phyloP scores from a whole-genome alignment of 2,329 filamentous ascomycete species.

The Pestalotiopsis sp. region DNA sequence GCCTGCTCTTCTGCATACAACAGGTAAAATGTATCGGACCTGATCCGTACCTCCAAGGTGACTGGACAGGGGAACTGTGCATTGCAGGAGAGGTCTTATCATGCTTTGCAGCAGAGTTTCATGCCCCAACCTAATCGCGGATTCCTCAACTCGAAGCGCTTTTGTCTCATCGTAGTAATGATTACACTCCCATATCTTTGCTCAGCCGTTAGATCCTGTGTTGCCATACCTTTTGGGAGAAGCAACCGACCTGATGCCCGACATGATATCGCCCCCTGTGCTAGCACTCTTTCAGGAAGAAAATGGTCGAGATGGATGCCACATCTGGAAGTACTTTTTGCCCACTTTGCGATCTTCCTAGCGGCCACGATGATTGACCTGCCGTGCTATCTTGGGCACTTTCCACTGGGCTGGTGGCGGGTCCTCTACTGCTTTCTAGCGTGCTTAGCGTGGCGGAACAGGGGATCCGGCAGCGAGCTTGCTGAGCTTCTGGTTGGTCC shows the following conservation, averaged over 20 bases:
- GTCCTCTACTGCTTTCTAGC: not conserved
- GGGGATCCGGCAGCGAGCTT: not conserved
- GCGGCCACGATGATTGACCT: not conserved
- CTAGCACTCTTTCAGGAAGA: not conserved
- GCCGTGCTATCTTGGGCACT: not conserved
- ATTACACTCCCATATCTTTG: not conserved
- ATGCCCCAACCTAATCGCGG: not conserved
- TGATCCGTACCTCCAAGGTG: not conserved
- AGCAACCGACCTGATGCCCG: not conserved
- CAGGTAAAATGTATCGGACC: not conserved
- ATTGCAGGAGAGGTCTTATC: not conserved
- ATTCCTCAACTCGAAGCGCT: not conserved
- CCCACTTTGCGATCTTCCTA: not conserved
- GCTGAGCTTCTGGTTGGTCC: not conserved
- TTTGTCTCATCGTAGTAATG: not conserved
- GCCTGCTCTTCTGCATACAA: not conserved
- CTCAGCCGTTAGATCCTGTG: not conserved
- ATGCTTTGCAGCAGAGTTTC: not conserved
- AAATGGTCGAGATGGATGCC: not conserved
- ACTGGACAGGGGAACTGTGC: not conserved
- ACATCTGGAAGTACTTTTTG: not conserved
- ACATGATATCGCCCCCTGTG: not conserved
- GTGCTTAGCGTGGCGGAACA: not conserved
- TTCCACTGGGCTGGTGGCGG: not conserved
- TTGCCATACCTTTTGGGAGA: not conserved